A percentile compares a stretch with the other conserved stretches of the same genome.
These are phyloP conservation scores for Leishmania braziliensis DNA, from an alignment of 208 protist species.

Conservation along the genomic window DNA sequence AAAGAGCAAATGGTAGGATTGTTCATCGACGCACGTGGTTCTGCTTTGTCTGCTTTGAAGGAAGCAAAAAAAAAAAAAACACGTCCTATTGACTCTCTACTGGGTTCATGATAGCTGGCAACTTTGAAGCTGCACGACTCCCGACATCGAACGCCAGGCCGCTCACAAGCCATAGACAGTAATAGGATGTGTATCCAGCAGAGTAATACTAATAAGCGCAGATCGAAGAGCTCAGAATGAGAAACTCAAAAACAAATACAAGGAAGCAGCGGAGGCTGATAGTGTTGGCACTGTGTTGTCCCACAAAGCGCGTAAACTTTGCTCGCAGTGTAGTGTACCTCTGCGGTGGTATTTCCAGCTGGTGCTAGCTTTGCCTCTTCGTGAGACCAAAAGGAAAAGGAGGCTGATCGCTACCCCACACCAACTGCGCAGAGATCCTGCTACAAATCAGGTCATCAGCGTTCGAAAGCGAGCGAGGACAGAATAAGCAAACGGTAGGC, in stretches of 20 bases:
- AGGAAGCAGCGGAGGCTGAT: background rate
- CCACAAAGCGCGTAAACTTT: background rate
- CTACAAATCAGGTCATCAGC: background rate
- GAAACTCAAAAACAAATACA: background rate
- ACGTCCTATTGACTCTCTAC: background rate
- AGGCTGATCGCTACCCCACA: background rate
- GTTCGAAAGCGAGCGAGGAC: background rate
- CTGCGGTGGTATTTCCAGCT: background rate
- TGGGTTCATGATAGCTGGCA: background rate
- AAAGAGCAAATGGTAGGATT: background rate
- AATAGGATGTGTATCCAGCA: background rate
- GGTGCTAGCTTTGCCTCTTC: background rate
- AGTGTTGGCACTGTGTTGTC: background rate
- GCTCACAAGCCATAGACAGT: background rate
- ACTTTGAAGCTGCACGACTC: background rate
- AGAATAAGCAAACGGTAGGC: background rate
- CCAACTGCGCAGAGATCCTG: background rate
- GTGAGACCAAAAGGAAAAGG: background rate
- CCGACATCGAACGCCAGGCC: background rate
- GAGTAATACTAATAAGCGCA: background rate
- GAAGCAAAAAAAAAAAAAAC: background rate
- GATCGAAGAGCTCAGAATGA: background rate
- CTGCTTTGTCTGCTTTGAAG: background rate
- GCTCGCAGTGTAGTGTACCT: background rate
- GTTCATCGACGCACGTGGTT: background rate